Evolutionary conservation across 371 early-diverging fungal genomes (phyloP).

Genomic region (Zychaea mexicana): DNA sequence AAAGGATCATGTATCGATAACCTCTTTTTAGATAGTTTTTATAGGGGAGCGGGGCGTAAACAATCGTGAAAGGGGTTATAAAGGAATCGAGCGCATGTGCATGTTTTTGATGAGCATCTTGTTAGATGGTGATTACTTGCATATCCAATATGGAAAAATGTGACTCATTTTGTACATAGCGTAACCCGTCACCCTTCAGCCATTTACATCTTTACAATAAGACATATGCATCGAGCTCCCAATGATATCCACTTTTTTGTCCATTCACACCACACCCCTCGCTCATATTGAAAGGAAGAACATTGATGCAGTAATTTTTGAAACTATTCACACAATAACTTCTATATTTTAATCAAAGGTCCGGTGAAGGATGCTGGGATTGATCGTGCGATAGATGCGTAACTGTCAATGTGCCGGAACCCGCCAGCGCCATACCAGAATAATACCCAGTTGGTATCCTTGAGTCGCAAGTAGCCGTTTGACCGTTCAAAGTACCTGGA

Average conservation of each 20-base stretch:
- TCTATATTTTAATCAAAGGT: constrained; percentile 1
- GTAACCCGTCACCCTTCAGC: too few relatives aligned
- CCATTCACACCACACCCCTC: not conserved
- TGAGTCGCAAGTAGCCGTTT: constrained; percentile 69
- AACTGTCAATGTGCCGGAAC: constrained; percentile 30
- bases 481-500: constrained; percentile 91
- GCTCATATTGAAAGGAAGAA: too few relatives aligned
- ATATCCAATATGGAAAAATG: not conserved
- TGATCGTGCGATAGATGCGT: constrained; percentile 33
- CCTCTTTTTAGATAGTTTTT: too few relatives aligned
- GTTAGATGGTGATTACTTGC: not conserved
- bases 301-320: too few relatives aligned
- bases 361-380: constrained; percentile 44
- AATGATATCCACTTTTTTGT: not conserved
- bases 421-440: constrained; percentile 78
- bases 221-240: not conserved
- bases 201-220: not conserved
- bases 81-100: not conserved
- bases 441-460: constrained; percentile 72
- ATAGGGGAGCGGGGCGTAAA: too few relatives aligned
- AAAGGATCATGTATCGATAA: not conserved
- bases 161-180: not conserved
- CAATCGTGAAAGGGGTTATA: too few relatives aligned
- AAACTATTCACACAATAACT: not conserved
- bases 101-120: not conserved